Evolutionary conservation across 78 protist genomes (phyloP).

Genomic region (Dictyostelium intermedium): DNA sequence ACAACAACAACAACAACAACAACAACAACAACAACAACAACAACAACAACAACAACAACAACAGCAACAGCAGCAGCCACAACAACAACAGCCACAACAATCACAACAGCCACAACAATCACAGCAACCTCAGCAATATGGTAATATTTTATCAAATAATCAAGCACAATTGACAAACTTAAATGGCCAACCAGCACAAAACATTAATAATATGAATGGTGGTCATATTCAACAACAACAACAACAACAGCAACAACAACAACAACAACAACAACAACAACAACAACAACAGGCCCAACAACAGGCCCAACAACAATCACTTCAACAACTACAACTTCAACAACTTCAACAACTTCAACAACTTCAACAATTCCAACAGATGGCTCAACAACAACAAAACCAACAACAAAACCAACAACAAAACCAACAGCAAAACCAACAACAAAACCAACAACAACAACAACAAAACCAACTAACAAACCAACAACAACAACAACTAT

Average conservation of each 20-base stretch:
- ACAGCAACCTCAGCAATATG: neutral
- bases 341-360: neutral
- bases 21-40: no score
- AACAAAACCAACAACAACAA: neutral
- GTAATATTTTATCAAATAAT: neutral
- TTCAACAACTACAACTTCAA: neutral
- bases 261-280: neutral
- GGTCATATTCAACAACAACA: neutral
- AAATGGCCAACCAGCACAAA: neutral
- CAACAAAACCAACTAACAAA: neutral
- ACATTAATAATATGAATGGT: neutral
- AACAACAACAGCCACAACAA: neutral
- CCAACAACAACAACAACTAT: neutral
- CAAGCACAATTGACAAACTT: neutral
- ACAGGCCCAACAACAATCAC: neutral
- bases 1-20: neutral
- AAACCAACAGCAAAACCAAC: neutral
- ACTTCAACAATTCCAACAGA: constrained; percentile 11
- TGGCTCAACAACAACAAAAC: neutral
- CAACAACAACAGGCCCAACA: neutral
- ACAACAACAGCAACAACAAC: constrained; percentile 4
- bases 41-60: neutral
- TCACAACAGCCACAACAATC: constrained; percentile 12
- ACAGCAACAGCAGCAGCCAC: no score
- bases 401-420: neutral